phyloP scores from a whole-genome alignment of 1,284 basidiomycete genomes.

The Apiotrichum mycotoxinovorans region DNA sequence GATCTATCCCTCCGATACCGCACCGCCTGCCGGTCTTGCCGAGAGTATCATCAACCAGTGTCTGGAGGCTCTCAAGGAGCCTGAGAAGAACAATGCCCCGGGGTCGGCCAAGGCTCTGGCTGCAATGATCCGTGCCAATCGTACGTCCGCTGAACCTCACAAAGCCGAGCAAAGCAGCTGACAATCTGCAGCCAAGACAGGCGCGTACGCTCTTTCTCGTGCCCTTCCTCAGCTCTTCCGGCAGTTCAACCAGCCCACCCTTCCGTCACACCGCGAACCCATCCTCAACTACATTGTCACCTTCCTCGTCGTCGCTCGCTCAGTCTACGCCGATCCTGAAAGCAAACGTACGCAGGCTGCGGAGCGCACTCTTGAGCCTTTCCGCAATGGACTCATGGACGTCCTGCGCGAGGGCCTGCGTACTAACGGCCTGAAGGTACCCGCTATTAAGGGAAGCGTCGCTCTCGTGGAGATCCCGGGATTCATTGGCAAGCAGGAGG shows the following conservation, averaged over 20 bases:
- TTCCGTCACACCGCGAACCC: slow-evolving; percentile 68
- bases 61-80: slow-evolving; percentile 71
- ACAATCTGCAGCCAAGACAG: slow-evolving; percentile 61
- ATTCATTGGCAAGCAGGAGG: slow-evolving; percentile 67
- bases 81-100: slow-evolving; percentile 85
- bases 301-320: slow-evolving; percentile 44
- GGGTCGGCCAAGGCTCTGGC: slow-evolving; percentile 77
- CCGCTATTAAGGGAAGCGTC: slow-evolving; percentile 59
- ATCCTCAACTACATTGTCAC: slow-evolving; percentile 60
- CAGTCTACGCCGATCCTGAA: slow-evolving; percentile 34
- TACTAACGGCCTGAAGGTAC: slow-evolving; percentile 55
- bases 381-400: slow-evolving; percentile 66
- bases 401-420: slow-evolving; percentile 41
- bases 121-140: slow-evolving; percentile 67
- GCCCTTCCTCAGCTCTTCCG: slow-evolving; percentile 68
- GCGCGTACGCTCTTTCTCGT: slow-evolving; percentile 63
- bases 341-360: slow-evolving; percentile 31
- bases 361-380: slow-evolving; percentile 57
- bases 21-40: slow-evolving; percentile 58
- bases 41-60: slow-evolving; percentile 75
- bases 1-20: slow-evolving; percentile 57
- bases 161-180: not conserved
- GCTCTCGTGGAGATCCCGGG: slow-evolving; percentile 60
- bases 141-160: slow-evolving; percentile 53
- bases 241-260: slow-evolving; percentile 72